phyloP scores from a whole-genome alignment of 2,329 filamentous ascomycete species.

The Fusarium tjaetaba region DNA sequence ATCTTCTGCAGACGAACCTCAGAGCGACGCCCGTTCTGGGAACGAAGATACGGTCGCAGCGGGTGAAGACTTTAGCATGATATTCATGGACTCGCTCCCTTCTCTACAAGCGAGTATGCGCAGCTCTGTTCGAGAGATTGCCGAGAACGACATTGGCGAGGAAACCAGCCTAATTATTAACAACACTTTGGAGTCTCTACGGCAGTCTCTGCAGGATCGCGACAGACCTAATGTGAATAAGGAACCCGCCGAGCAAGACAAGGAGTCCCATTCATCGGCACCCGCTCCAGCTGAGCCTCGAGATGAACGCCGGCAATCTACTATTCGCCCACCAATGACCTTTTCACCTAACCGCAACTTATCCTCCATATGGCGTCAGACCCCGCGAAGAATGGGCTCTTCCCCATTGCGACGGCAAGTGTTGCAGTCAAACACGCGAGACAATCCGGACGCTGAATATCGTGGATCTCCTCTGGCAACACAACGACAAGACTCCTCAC shows the following conservation, averaged over 20 bases:
- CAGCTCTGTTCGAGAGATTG: conserved; percentile 47
- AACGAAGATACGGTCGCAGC: conserved; percentile 57
- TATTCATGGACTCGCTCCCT: conserved; percentile 64
- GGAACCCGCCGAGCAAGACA: conserved; percentile 18
- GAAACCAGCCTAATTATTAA: conserved; percentile 67
- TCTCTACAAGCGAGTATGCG: conserved; percentile 58
- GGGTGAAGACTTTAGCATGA: conserved; percentile 69
- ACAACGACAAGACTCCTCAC: conserved; percentile 9
- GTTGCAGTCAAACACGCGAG: conserved; percentile 45
- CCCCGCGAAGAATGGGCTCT: conserved; percentile 47
- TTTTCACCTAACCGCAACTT: conserved; percentile 38
- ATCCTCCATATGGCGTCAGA: conserved; percentile 47
- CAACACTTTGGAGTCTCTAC: conserved; percentile 62
- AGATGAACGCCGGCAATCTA: conserved; percentile 25
- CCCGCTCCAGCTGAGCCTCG: conserved; percentile 3
- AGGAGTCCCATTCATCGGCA: conserved; percentile 3
- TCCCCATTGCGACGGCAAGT: conserved; percentile 49
- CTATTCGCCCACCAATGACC: conserved; percentile 24
- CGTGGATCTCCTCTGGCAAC: conserved; percentile 11
- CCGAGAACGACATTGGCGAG: conserved; percentile 61
- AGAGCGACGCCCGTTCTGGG: conserved; percentile 31
- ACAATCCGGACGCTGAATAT: conserved; percentile 27
- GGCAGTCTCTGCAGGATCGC: conserved; percentile 47
- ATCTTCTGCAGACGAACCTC: conserved; percentile 48
- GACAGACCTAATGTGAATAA: conserved; percentile 14